Conservation (phyloP, 2,329 filamentous ascomycete species). For the Diaporthe helianthi region DNA sequence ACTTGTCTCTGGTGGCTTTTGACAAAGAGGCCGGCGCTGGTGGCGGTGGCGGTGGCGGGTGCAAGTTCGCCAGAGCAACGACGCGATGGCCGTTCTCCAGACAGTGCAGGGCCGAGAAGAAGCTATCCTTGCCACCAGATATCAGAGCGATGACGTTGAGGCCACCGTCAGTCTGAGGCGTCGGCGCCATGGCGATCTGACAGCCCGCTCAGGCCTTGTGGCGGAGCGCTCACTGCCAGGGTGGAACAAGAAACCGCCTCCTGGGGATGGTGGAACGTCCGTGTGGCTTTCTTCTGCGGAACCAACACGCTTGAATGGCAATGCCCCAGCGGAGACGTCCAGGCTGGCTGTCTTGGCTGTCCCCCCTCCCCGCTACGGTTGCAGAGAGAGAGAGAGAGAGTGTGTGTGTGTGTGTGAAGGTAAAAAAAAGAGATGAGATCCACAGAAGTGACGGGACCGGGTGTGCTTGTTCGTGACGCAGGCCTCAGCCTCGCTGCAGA, state of each 20-base stretch:
- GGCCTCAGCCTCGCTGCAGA: conserved; percentile 13
- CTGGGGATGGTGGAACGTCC: not conserved
- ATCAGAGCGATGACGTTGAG: conserved; percentile 89
- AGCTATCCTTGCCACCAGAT: conserved; percentile 96
- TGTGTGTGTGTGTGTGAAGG: too few relatives aligned
- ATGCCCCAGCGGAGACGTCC: not conserved
- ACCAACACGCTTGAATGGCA: not conserved
- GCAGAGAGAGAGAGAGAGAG: too few relatives aligned
- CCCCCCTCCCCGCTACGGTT: not conserved
- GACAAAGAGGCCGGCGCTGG: not conserved
- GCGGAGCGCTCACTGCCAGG: not conserved
- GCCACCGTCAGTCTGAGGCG: conserved; percentile 41
- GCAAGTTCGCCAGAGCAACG: conserved; percentile 87
- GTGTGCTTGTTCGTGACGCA: conserved; percentile 1
- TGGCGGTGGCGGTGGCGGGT: conserved; percentile 56
- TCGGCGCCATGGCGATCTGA: conserved; percentile 7
- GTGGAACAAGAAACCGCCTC: not conserved
- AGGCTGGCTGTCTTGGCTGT: not conserved
- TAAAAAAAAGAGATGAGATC: not conserved
- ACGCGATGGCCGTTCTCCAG: conserved; percentile 83
- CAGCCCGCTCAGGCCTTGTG: not conserved
- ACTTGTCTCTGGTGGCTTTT: not conserved
- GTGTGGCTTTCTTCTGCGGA: conserved; percentile 9
- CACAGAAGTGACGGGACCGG: not conserved
- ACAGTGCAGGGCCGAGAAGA: conserved; percentile 92